phyloP scores from a whole-genome alignment of 2,329 filamentous ascomycete species.

The Ustulina deusta region DNA sequence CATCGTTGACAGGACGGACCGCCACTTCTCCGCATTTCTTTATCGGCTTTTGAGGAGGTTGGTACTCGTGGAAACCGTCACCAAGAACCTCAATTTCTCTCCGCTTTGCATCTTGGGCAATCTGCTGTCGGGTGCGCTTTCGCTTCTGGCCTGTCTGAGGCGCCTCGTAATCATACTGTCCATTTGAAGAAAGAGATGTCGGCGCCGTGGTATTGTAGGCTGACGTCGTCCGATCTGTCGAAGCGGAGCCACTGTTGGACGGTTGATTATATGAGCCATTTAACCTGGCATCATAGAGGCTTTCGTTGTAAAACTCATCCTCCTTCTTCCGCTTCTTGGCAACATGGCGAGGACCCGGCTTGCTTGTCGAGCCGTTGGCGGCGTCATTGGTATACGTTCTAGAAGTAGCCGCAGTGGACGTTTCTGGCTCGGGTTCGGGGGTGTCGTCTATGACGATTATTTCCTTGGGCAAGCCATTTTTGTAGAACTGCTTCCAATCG shows the following conservation, averaged over 20 bases:
- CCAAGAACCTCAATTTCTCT: slow-evolving; percentile 77
- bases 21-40: slow-evolving; percentile 88
- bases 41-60: slow-evolving; percentile 86
- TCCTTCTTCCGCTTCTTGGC: slow-evolving; percentile 81
- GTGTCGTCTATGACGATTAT: slow-evolving; percentile 86
- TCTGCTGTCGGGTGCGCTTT: slow-evolving; percentile 83
- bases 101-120: slow-evolving; percentile 84
- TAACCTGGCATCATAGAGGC: slow-evolving; percentile 76
- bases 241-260: slow-evolving; percentile 78
- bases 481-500: slow-evolving; percentile 85
- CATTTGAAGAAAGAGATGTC: slow-evolving; percentile 76
- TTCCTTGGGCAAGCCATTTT: slow-evolving; percentile 85
- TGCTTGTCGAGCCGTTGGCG: slow-evolving; percentile 47
- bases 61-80: slow-evolving; percentile 81
- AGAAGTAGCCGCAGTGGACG: slow-evolving; percentile 46
- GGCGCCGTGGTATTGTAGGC: slow-evolving; percentile 86
- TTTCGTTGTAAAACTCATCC: slow-evolving; percentile 72
- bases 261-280: slow-evolving; percentile 79
- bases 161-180: slow-evolving; percentile 75
- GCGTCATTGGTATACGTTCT: slow-evolving; percentile 55
- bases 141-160: slow-evolving; percentile 83
- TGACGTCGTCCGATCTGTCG: slow-evolving; percentile 86
- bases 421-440: slow-evolving; percentile 66
- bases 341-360: slow-evolving; percentile 59
- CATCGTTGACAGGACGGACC: slow-evolving; percentile 72